Evolutionary conservation across 176 grass and related monocot species (phyloP).

Genomic region (Paspalum notatum): DNA sequence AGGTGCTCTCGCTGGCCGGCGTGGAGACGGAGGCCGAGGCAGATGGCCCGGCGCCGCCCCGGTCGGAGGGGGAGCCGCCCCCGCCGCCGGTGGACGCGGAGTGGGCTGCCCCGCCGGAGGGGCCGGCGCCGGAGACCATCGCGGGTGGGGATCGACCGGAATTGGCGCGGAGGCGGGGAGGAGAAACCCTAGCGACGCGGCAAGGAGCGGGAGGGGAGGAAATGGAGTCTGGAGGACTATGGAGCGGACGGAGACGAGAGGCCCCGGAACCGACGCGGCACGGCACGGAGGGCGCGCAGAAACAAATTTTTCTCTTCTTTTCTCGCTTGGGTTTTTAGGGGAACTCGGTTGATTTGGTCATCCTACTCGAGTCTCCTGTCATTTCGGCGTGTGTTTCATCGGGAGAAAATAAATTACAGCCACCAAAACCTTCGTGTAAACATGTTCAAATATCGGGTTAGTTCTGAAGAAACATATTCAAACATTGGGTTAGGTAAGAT

Average conservation of each 20-base stretch:
- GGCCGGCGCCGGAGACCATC: conserved; percentile 43
- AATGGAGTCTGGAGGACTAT: conserved; percentile 17
- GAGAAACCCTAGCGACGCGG: conserved; percentile 57
- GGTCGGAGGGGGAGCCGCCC: conserved; percentile 63
- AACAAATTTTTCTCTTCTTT: background rate
- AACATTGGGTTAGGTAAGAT: no score
- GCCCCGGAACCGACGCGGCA: conserved; percentile 21
- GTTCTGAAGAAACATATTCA: no score
- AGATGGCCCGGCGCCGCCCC: conserved; percentile 45
- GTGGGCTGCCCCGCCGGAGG: conserved; percentile 56
- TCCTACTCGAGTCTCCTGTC: no score
- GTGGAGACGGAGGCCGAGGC: conserved; percentile 59
- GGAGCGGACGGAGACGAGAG: conserved; percentile 24
- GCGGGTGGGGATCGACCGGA: conserved; percentile 25
- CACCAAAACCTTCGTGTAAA: no score
- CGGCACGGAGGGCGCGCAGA: conserved; percentile 23
- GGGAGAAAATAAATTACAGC: no score
- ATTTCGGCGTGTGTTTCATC: no score
- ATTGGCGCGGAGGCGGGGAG: conserved; percentile 12
- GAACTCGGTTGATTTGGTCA: no score
- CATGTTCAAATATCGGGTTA: no score
- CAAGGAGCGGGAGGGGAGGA: conserved; percentile 37
- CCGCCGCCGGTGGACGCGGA: conserved; percentile 68
- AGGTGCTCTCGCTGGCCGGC: conserved; percentile 75
- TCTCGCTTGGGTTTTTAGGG: background rate